Evolutionary conservation across 805 yeast species (phyloP).

Genomic region (Ogataea populi-albae): DNA sequence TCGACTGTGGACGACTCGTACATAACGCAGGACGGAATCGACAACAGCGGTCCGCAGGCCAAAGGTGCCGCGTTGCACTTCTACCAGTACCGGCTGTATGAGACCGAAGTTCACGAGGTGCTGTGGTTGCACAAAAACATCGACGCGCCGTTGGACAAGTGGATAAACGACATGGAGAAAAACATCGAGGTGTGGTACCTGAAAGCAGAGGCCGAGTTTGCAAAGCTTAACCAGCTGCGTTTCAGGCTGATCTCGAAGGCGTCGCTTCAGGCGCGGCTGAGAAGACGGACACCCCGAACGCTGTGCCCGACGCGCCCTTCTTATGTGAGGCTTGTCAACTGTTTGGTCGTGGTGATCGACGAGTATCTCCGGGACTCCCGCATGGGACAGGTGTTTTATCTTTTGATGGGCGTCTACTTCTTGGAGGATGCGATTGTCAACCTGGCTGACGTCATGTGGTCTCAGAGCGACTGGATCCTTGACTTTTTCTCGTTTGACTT

Average conservation of each 20-base stretch:
- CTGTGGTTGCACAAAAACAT: slow-evolving; percentile 13
- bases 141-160: slow-evolving; percentile 2
- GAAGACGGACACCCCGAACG: slow-evolving; percentile 13
- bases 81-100: slow-evolving; percentile 10
- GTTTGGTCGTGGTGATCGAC: slow-evolving; percentile 5
- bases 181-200: slow-evolving; percentile 12
- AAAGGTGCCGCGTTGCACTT: slow-evolving; percentile 16
- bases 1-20: slow-evolving; percentile 12
- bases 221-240: slow-evolving; percentile 13
- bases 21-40: slow-evolving; percentile 12
- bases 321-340: slow-evolving; percentile 4
- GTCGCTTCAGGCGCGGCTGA: slow-evolving; percentile 9
- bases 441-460: slow-evolving; percentile 14
- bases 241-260: slow-evolving; percentile 12
- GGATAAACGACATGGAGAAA: slow-evolving; percentile 7
- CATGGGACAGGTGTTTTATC: slow-evolving; percentile 10
- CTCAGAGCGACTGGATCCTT: slow-evolving; percentile 12
- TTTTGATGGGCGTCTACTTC: slow-evolving; percentile 10
- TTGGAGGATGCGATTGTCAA: slow-evolving; percentile 10
- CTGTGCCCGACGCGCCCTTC: slow-evolving; percentile 6
- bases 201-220: slow-evolving; percentile 15
- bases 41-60: slow-evolving; percentile 14
- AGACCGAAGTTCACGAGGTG: slow-evolving; percentile 14
- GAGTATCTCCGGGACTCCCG: slow-evolving; percentile 12
- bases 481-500: slow-evolving; percentile 6